Evolutionary conservation across 345 rosid species (phyloP).

Genomic region (Pugionium cornutum): DNA sequence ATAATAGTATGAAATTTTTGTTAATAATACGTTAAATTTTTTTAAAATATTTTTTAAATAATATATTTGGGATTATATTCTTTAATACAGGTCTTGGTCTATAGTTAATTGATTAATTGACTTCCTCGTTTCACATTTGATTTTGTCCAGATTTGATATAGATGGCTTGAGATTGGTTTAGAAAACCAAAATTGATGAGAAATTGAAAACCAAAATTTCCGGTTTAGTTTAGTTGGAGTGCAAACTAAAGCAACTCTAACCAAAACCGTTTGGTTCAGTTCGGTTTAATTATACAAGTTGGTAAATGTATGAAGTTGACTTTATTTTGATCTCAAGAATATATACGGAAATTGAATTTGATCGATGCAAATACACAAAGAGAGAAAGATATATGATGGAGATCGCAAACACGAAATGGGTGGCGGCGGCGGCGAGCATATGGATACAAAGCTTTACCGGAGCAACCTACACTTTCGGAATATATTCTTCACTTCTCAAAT

Average conservation of each 20-base stretch:
- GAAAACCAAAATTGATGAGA: too few relatives aligned
- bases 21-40: too few relatives aligned
- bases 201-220: too few relatives aligned
- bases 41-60: too few relatives aligned
- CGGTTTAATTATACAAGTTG: background rate
- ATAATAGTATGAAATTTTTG: too few relatives aligned
- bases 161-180: too few relatives aligned
- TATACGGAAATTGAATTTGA: background rate
- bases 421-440: conserved; percentile 82
- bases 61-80: too few relatives aligned
- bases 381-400: conserved; percentile 23
- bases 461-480: conserved; percentile 81
- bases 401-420: conserved; percentile 58
- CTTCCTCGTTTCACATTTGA: too few relatives aligned
- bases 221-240: background rate
- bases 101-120: too few relatives aligned
- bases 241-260: too few relatives aligned
- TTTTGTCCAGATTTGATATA: too few relatives aligned
- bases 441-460: conserved; percentile 80
- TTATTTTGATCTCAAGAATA: conserved; percentile 23
- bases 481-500: conserved; percentile 77
- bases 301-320: conserved; percentile 25
- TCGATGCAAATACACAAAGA: background rate
- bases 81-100: background rate
- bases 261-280: too few relatives aligned